Conservation (phyloP, 1,284 basidiomycete species). For the Sanghuangporus baumii region DNA sequence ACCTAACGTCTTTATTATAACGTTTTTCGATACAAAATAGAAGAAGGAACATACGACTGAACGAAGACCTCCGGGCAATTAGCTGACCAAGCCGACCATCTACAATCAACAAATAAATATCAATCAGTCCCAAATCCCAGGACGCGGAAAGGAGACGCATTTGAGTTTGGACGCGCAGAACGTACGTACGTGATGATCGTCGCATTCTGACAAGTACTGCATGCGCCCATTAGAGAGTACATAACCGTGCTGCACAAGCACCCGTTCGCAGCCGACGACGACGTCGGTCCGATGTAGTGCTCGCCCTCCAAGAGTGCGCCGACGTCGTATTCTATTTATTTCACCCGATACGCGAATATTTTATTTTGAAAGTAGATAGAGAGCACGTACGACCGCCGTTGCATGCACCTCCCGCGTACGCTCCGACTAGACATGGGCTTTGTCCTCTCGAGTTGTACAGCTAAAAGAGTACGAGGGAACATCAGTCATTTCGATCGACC, state of each 20-base stretch:
- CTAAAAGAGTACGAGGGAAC: conserved; percentile 18
- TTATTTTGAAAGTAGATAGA: background rate
- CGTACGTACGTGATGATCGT: conserved; percentile 16
- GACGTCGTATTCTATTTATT: conserved; percentile 16
- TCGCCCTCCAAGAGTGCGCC: conserved; percentile 3
- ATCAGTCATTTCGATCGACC: background rate
- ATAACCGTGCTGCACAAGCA: conserved; percentile 21
- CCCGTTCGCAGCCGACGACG: background rate
- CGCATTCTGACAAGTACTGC: conserved; percentile 20
- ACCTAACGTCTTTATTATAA: background rate
- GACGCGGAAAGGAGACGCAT: background rate
- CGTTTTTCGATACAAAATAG: background rate
- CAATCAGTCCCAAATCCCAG: background rate
- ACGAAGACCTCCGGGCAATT: conserved; percentile 7
- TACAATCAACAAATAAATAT: background rate
- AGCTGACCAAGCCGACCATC: conserved; percentile 13
- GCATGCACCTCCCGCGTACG: conserved; percentile 18
- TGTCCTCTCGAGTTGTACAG: conserved; percentile 28
- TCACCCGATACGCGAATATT: background rate
- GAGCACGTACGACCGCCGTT: conserved; percentile 17
- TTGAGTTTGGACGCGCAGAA: background rate
- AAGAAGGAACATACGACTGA: background rate
- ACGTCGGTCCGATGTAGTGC: conserved; percentile 18
- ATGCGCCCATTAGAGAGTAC: conserved; percentile 19
- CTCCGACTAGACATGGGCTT: conserved; percentile 27